Evolutionary conservation across 2,329 filamentous ascomycete genomes (phyloP).

Genomic region (Phyllosticta citriasiana): DNA sequence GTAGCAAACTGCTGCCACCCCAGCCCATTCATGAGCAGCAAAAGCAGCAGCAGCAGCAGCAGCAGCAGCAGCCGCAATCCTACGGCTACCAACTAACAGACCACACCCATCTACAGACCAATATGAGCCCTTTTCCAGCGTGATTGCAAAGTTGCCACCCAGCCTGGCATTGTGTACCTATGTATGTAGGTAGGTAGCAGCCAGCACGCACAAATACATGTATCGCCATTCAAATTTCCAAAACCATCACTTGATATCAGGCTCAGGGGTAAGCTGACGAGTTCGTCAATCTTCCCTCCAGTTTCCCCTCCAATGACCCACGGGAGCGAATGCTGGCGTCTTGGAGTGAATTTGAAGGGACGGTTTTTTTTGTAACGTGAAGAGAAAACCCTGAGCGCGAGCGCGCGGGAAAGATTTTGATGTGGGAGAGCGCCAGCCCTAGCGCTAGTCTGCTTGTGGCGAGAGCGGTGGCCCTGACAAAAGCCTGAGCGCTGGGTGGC

Average conservation of each 20-base stretch:
- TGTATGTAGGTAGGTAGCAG: too few species aligned
- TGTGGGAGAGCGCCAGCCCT: not conserved
- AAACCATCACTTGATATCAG: slow-evolving; percentile 31
- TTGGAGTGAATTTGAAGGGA: slow-evolving; percentile 57
- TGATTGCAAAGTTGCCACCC: slow-evolving; percentile 31
- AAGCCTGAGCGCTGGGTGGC: slow-evolving; percentile 9
- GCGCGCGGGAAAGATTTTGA: slow-evolving; percentile 14
- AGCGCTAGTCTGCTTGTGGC: not conserved
- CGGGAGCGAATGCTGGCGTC: slow-evolving; percentile 39
- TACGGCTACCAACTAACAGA: not conserved
- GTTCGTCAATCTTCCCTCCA: slow-evolving; percentile 49
- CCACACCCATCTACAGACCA: slow-evolving; percentile 33
- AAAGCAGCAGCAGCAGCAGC: too few species aligned
- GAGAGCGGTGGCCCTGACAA: slow-evolving; percentile 4
- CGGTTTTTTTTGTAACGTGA: slow-evolving; percentile 29
- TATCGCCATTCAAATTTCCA: slow-evolving; percentile 34
- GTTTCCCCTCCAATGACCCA: slow-evolving; percentile 59
- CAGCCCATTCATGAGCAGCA: too few species aligned
- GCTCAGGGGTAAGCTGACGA: slow-evolving; percentile 50
- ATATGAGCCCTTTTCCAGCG: slow-evolving; percentile 52
- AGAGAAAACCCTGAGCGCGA: slow-evolving; percentile 19
- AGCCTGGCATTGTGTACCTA: too few species aligned
- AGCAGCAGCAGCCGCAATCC: not conserved
- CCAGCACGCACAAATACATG: not conserved
- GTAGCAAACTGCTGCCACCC: not conserved